Evolutionary conservation across 2,329 filamentous ascomycete genomes (phyloP).

Genomic region (Fusarium equiseti): DNA sequence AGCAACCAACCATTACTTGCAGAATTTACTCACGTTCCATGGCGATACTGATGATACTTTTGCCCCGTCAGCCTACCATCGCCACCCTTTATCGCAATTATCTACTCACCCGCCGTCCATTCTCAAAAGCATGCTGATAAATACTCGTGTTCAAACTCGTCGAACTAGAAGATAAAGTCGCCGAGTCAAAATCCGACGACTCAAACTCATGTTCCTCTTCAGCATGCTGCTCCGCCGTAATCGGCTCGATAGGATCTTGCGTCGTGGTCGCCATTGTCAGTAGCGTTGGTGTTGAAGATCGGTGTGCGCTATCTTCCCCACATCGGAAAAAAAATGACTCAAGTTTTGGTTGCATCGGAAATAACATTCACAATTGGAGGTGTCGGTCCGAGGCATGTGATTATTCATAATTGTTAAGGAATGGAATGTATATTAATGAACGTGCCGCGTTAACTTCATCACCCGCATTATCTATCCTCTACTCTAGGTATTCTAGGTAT

Average conservation of each 20-base stretch:
- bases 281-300: background rate
- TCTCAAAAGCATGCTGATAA: constrained; percentile 43
- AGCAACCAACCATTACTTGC: accelerated
- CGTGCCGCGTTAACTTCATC: background rate
- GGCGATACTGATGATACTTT: constrained; percentile 44
- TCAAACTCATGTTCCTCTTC: constrained; percentile 39
- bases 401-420: background rate
- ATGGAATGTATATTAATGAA: background rate
- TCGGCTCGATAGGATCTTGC: constrained; percentile 26
- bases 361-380: background rate
- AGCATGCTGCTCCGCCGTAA: constrained; percentile 2
- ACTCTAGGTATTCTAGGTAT: background rate
- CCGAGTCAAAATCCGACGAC: constrained; percentile 37
- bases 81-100: accelerated
- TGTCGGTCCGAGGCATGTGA: background rate
- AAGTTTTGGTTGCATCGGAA: background rate
- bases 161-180: constrained; percentile 30
- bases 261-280: constrained; percentile 6
- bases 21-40: constrained; percentile 29
- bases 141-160: constrained; percentile 41
- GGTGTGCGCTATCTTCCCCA: constrained; percentile 1
- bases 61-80: background rate
- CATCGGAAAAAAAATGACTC: constrained; percentile 21
- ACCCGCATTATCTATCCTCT: background rate
- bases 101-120: constrained; percentile 39